These are phyloP conservation scores for Moesziomyces antarcticus DNA, from an alignment of 1,284 basidiomycete species.

Conservation along the genomic window DNA sequence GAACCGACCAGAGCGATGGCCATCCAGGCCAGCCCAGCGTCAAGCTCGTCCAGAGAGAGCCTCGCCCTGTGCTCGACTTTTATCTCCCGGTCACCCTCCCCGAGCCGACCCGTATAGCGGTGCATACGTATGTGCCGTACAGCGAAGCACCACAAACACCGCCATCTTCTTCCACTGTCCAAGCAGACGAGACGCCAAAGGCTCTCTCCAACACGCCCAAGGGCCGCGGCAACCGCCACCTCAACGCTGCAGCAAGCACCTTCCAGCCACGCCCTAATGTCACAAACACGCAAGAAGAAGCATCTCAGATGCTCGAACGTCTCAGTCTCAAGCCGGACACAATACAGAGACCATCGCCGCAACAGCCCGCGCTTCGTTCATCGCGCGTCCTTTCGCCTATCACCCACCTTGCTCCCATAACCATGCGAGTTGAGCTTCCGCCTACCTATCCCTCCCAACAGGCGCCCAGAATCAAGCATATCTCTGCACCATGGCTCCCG, in stretches of 20 bases:
- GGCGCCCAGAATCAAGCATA: slow-evolving; percentile 20
- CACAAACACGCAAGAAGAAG: not conserved
- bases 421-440: slow-evolving; percentile 27
- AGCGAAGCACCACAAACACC: not conserved
- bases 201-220: not conserved
- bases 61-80: slow-evolving; percentile 21
- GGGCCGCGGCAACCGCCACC: not conserved
- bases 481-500: slow-evolving; percentile 40
- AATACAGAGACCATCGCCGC: not conserved
- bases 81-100: slow-evolving; percentile 32
- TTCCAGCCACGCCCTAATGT: slow-evolving; percentile 12
- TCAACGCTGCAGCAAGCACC: slow-evolving; percentile 18
- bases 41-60: slow-evolving; percentile 10
- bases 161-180: too few species aligned
- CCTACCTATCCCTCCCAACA: slow-evolving; percentile 24
- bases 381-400: slow-evolving; percentile 17
- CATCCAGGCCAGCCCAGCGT: slow-evolving; percentile 15
- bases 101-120: slow-evolving; percentile 17
- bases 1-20: not conserved
- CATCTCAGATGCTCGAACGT: not conserved
- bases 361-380: not conserved
- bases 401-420: slow-evolving; percentile 31
- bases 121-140: slow-evolving; percentile 13
- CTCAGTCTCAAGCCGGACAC: not conserved
- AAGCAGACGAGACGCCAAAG: slow-evolving; percentile 2